Base-by-base conservation (phyloP, 805 yeast species). In the Wickerhamomyces bovis region DNA sequence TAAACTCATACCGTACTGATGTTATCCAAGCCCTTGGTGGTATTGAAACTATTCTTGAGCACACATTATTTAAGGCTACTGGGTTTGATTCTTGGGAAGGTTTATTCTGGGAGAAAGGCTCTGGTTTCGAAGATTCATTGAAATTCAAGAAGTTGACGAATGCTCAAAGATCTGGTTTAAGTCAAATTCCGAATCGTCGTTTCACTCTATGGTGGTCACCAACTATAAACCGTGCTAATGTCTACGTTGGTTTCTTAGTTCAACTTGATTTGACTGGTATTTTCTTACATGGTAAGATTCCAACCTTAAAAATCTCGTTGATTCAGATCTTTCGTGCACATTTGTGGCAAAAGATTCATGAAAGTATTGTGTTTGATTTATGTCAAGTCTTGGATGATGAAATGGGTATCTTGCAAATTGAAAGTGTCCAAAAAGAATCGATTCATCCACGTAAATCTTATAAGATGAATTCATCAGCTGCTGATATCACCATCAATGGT, bases 181-280 rank as follows among this genome's bases (percentile, higher is more conserved):
- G 95, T 60, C 99, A 94, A 68, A 92, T 94, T 59, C 99, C 99
- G 3, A 94, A 94, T 62, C 83, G 99, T 63, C 77, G 99, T 41
- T 94, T 94, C 62, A 94, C 99, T 0, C 70, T 94, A 26, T 94
- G 99, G 99, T 94, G 99, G 99, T 89, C 97, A 0, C 99, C 99
- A 6, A 94, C 99, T 0, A 94, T 94, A 57, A 94, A 94, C 60
- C 78, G 99, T 53, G 99, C 99, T 6, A 94, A 94, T 61, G 98
- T 94, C 22, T 94, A 94, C 61, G 97, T 94, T 47, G 99, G 99
- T 23, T 94, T 94, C 70, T 73, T 90, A 60, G 99, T 94, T 25
- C 99, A 94, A 63, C 72, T 94, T 40, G 99, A 94, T 66, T 71
- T 94, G 60, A 94, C 99, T 0, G 99, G 99, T 58, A 92, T 94